Conservation (phyloP, 176 grass and related monocot genomes). For the Aegilops umbellulata region DNA sequence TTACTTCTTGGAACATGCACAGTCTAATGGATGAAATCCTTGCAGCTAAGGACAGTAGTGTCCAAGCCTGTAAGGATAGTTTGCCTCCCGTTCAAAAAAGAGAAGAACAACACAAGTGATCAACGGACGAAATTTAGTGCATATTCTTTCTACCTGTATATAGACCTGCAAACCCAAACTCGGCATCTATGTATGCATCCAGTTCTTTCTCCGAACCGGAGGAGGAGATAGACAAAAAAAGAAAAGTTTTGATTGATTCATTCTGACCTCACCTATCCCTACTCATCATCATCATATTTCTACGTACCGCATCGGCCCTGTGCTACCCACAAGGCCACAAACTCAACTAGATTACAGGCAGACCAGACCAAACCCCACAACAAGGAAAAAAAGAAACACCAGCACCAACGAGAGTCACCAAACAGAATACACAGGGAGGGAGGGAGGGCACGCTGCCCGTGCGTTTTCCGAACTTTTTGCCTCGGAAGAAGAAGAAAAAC, state of each 20-base stretch:
- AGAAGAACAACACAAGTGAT: not conserved
- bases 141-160: conserved; percentile 20
- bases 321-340: conserved; percentile 35
- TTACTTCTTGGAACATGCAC: too few relatives aligned
- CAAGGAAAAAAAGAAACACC: not conserved
- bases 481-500: conserved; percentile 26
- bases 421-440: conserved; percentile 35
- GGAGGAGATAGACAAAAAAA: not conserved
- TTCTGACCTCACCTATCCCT: conserved; percentile 46
- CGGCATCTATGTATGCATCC: conserved; percentile 20
- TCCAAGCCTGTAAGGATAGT: too few relatives aligned
- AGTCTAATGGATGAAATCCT: too few relatives aligned
- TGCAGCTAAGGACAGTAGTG: too few relatives aligned
- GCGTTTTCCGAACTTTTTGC: conserved; percentile 12
- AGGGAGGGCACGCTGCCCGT: conserved; percentile 10
- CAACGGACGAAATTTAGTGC: conserved; percentile 14
- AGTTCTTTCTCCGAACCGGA: conserved; percentile 30
- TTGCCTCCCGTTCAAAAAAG: not conserved
- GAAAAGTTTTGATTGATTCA: conserved; percentile 43
- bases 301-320: conserved; percentile 28
- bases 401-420: conserved; percentile 31
- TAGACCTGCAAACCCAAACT: conserved; percentile 43
- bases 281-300: conserved; percentile 21
- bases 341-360: conserved; percentile 53
- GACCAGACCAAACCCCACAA: conserved; percentile 36